phyloP scores from a whole-genome alignment of 1,284 basidiomycete genomes.

The Ustilago crameri region DNA sequence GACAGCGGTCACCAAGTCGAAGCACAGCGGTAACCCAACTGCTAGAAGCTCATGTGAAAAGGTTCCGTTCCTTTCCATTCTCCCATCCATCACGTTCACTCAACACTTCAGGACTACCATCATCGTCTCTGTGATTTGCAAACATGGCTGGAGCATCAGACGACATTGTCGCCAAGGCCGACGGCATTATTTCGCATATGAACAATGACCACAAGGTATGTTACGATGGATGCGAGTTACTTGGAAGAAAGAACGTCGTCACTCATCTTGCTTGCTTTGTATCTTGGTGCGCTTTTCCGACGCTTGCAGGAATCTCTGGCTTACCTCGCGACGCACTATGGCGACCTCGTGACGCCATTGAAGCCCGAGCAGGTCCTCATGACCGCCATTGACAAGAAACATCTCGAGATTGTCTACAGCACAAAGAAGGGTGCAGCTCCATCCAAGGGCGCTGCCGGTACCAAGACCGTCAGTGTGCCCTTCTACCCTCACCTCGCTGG shows the following conservation, averaged over 20 bases:
- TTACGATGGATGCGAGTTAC: neutral
- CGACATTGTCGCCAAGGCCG: slow-evolving; percentile 46
- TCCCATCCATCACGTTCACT: slow-evolving; percentile 4
- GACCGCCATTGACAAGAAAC: slow-evolving; percentile 48
- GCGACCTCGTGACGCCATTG: slow-evolving; percentile 33
- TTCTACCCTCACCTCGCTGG: slow-evolving; percentile 42
- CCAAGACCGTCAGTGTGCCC: slow-evolving; percentile 25
- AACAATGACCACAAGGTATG: slow-evolving; percentile 54
- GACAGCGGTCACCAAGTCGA: too few relatives aligned
- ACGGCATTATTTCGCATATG: slow-evolving; percentile 47
- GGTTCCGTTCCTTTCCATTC: slow-evolving; percentile 2
- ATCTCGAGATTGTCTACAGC: slow-evolving; percentile 42
- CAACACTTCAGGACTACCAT: neutral
- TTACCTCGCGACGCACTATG: slow-evolving; percentile 47
- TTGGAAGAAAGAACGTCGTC: neutral
- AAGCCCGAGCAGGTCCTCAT: slow-evolving; percentile 43
- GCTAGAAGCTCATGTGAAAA: neutral
- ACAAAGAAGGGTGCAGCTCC: slow-evolving; percentile 19
- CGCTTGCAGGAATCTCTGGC: slow-evolving; percentile 43
- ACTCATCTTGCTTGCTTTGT: too few relatives aligned
- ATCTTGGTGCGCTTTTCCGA: too few relatives aligned
- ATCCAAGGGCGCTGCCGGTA: slow-evolving; percentile 18
- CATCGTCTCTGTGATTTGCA: neutral
- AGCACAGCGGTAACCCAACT: neutral
- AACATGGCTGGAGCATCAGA: slow-evolving; percentile 21